Conservation (phyloP, 768 basidiomycete species). For the Trametes gibbosa region DNA sequence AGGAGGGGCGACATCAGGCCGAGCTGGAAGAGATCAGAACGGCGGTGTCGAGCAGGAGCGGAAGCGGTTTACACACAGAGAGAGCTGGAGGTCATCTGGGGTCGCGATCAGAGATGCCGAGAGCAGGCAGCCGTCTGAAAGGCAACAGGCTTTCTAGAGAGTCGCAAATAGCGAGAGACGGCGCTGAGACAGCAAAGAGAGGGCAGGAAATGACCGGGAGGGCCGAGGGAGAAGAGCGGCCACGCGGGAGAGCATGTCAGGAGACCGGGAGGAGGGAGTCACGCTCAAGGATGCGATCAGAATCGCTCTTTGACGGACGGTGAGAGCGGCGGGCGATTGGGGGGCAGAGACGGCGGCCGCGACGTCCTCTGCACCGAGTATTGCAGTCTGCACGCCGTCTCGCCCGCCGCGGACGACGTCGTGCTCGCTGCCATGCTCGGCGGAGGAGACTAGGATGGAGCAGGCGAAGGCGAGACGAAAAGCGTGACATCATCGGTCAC, state of each 20-base stretch:
- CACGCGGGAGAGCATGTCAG: slow-evolving; percentile 1
- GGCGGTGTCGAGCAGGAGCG: too few species aligned
- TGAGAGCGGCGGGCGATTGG: neutral
- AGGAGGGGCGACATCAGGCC: too few species aligned
- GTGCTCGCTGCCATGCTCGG: neutral
- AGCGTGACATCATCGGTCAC: slow-evolving; percentile 13
- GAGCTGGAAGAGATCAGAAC: too few species aligned
- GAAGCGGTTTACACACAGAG: too few species aligned
- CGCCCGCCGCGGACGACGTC: neutral
- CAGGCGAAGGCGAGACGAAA: neutral
- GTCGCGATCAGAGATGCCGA: too few species aligned
- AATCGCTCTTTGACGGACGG: neutral
- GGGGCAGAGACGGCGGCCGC: neutral
- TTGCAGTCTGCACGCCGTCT: too few species aligned
- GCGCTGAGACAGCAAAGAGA: neutral
- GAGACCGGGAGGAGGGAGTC: neutral
- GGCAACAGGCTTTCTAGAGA: too few species aligned
- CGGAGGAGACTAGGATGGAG: neutral
- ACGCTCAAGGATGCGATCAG: too few species aligned
- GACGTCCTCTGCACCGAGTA: neutral
- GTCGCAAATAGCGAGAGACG: too few species aligned
- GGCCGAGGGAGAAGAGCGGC: neutral
- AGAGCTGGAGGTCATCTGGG: too few species aligned
- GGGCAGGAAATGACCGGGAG: neutral
- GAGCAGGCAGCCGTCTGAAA: too few species aligned